Percentiles rank a stretch among this genome's conserved stretches.
These are phyloP conservation scores for Vaccinium vitisidaea DNA, from an alignment of 148 eudicot species.

Conservation along the genomic window DNA sequence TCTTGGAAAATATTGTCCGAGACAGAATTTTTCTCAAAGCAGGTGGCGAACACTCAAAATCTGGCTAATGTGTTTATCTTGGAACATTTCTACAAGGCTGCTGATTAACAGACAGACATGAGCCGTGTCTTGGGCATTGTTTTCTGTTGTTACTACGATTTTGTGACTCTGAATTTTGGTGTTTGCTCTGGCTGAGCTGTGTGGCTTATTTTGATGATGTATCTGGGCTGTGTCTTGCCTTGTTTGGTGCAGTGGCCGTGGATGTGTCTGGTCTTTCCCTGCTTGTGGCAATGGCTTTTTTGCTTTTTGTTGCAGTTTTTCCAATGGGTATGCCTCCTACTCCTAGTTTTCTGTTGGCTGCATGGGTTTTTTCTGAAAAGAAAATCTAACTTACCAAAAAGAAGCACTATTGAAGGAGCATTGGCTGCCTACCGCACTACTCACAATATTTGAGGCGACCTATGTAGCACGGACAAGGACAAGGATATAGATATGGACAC, in stretches of 20 bases:
- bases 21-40: not conserved
- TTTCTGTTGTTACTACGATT: not conserved
- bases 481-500: too few species aligned
- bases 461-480: too few species aligned
- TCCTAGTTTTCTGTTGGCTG: not conserved
- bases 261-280: not conserved
- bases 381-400: not conserved
- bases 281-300: not conserved
- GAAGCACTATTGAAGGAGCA: conserved; percentile 1
- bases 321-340: not conserved
- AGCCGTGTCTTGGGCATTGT: not conserved
- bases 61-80: not conserved
- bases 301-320: not conserved
- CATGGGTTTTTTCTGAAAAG: not conserved
- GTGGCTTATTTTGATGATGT: not conserved
- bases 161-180: not conserved
- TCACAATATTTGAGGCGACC: not conserved
- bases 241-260: not conserved
- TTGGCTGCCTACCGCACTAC: not conserved
- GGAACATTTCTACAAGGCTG: not conserved
- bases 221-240: not conserved
- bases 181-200: not conserved
- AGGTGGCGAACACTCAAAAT: not conserved
- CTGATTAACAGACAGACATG: not conserved
- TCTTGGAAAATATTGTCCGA: not conserved